A percentile compares a stretch with the other conserved stretches of the same genome.
phyloP scores from a whole-genome alignment of 1,284 basidiomycete species.

The Coniferiporia weirii region DNA sequence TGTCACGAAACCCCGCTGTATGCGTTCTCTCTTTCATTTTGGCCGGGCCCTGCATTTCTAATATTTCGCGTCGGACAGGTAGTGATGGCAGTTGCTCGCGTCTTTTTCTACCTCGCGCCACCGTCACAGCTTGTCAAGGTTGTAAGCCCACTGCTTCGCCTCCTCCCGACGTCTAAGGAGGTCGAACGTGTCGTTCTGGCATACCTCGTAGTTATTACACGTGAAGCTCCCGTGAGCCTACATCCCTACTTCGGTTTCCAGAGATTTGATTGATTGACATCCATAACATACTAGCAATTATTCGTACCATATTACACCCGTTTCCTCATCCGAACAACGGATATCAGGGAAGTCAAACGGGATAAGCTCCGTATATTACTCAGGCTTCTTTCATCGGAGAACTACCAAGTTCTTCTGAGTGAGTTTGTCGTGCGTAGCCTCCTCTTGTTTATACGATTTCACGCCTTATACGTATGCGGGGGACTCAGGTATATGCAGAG shows the following conservation, averaged over 20 bases:
- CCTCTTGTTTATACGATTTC: background rate
- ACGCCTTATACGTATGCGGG: background rate
- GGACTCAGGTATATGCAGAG: conserved; percentile 65
- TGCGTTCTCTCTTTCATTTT: conserved; percentile 22
- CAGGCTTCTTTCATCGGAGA: conserved; percentile 58
- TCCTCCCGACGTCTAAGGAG: conserved; percentile 60
- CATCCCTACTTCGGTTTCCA: background rate
- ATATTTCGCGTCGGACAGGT: conserved; percentile 41
- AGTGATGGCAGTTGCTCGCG: conserved; percentile 64
- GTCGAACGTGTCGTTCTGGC: conserved; percentile 69
- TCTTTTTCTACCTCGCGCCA: conserved; percentile 72
- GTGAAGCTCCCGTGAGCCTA: conserved; percentile 52
- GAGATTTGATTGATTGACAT: background rate
- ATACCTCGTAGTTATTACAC: conserved; percentile 62
- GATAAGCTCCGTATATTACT: conserved; percentile 73
- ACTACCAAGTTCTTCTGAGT: conserved; percentile 62
- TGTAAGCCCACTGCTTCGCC: conserved; percentile 62
- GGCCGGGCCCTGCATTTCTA: conserved; percentile 4
- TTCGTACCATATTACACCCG: conserved; percentile 56
- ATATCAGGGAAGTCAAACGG: conserved; percentile 59
- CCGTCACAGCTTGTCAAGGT: conserved; percentile 50
- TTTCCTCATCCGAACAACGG: conserved; percentile 67
- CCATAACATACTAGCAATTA: conserved; percentile 39
- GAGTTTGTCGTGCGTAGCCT: conserved; percentile 70
- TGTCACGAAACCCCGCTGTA: conserved; percentile 83